Evolutionary conservation across 148 eudicot species (phyloP).

Genomic region (Persicaria maculosa): DNA sequence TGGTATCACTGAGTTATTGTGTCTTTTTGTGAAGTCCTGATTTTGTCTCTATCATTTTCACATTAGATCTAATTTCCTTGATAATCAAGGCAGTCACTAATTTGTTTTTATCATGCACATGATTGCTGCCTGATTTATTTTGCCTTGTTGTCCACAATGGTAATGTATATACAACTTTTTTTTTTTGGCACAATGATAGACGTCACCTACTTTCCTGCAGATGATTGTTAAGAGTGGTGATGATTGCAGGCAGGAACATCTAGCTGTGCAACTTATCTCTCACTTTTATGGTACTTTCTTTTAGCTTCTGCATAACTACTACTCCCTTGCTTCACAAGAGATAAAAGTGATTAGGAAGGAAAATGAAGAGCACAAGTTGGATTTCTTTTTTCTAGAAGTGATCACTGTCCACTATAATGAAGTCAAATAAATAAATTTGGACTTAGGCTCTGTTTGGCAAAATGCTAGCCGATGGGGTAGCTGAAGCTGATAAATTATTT

Average conservation of each 20-base stretch:
- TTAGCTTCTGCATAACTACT: not conserved
- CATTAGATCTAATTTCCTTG: not conserved
- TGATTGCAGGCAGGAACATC: conserved; percentile 99
- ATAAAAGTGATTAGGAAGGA: not conserved
- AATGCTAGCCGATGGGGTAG: too few species aligned
- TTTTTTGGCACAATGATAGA: not conserved
- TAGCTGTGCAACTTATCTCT: conserved; percentile 92
- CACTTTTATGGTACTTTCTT: conserved; percentile 78
- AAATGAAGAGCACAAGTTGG: not conserved
- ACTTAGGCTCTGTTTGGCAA: too few species aligned
- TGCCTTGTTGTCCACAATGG: conserved; percentile 1
- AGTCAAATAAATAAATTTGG: not conserved
- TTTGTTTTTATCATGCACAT: not conserved
- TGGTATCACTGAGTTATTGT: too few species aligned
- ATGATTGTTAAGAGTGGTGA: conserved; percentile 97
- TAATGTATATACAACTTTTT: not conserved
- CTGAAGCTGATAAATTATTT: too few species aligned
- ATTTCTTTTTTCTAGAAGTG: not conserved
- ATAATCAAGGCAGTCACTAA: not conserved
- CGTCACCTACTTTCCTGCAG: conserved; percentile 21
- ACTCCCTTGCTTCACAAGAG: not conserved
- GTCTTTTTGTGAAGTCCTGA: too few species aligned
- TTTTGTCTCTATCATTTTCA: too few species aligned
- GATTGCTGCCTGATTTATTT: not conserved
- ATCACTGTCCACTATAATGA: not conserved